These are phyloP conservation scores for Striga hermonthica DNA, from an alignment of 305 asterid species.

Conservation along the genomic window DNA sequence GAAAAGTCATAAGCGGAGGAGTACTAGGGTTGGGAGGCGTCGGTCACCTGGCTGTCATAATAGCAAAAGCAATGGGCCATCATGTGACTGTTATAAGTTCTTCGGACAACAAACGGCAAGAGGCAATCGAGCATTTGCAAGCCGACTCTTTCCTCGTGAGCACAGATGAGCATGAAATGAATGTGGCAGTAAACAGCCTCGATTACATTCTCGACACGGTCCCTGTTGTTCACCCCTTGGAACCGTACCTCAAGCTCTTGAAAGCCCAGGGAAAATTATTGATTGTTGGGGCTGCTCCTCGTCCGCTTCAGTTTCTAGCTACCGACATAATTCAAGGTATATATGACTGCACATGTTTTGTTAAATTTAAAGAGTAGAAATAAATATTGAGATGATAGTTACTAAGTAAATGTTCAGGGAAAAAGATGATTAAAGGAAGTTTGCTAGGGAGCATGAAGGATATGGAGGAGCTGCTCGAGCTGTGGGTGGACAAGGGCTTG, in stretches of 20 bases:
- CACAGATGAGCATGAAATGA: slow-evolving; percentile 34
- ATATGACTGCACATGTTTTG: too few species aligned
- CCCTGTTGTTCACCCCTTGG: slow-evolving; percentile 39
- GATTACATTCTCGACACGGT: slow-evolving; percentile 51
- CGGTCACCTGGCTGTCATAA: slow-evolving; percentile 47
- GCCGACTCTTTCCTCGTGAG: slow-evolving; percentile 44
- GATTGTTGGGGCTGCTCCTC: slow-evolving; percentile 38
- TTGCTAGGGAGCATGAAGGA: slow-evolving; percentile 46
- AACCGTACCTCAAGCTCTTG: slow-evolving; percentile 34
- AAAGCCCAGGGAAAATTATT: slow-evolving; percentile 43
- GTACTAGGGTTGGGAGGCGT: slow-evolving; percentile 51
- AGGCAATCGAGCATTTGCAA: slow-evolving; percentile 40
- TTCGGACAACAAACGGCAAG: slow-evolving; percentile 39
- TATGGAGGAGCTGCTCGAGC: slow-evolving; percentile 34
- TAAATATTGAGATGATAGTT: too few species aligned
- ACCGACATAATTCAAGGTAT: slow-evolving; percentile 35
- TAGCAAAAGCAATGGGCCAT: slow-evolving; percentile 60
- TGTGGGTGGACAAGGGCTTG: slow-evolving; percentile 41
- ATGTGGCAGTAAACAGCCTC: slow-evolving; percentile 33
- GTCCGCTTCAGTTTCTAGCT: slow-evolving; percentile 40
- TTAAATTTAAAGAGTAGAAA: too few species aligned
- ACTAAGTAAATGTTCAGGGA: slow-evolving; percentile 29
- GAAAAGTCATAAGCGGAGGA: slow-evolving; percentile 32
- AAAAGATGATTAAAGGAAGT: slow-evolving; percentile 40
- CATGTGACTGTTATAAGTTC: slow-evolving; percentile 53